Conservation (phyloP, 208 protist species). For the Acanthamoeba triangularis region DNA sequence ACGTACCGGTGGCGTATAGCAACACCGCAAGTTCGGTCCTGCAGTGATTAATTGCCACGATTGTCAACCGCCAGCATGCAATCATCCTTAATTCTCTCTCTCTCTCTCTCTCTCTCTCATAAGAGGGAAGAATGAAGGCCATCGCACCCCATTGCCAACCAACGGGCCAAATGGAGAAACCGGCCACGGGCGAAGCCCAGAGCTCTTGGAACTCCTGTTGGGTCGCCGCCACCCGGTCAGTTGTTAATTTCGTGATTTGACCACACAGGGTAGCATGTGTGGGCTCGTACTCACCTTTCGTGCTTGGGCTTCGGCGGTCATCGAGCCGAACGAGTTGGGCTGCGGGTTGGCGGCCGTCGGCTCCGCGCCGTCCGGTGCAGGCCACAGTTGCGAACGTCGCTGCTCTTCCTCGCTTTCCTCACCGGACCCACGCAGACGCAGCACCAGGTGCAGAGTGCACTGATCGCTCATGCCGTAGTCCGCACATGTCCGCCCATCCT, state of each 20-base stretch:
- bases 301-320: background rate
- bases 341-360: constrained; percentile 9
- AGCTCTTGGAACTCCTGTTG: background rate
- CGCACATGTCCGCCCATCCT: background rate
- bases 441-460: background rate
- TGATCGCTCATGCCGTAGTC: background rate
- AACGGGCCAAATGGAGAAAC: constrained; percentile 10
- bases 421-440: background rate
- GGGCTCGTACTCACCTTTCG: background rate
- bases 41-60: no score
- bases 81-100: no score
- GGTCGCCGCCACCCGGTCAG: no score
- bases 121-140: background rate
- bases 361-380: background rate
- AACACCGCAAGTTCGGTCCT: constrained; percentile 12
- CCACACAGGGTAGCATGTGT: no score
- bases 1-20: background rate
- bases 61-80: no score
- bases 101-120: no score
- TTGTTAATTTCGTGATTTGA: no score
- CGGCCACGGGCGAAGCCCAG: background rate
- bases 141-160: constrained; percentile 28
- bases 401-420: background rate
- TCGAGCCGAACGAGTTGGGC: constrained; percentile 20
- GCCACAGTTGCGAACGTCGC: background rate